Conservation (phyloP, 148 eudicot genomes). For the Fallopia convolvulus region DNA sequence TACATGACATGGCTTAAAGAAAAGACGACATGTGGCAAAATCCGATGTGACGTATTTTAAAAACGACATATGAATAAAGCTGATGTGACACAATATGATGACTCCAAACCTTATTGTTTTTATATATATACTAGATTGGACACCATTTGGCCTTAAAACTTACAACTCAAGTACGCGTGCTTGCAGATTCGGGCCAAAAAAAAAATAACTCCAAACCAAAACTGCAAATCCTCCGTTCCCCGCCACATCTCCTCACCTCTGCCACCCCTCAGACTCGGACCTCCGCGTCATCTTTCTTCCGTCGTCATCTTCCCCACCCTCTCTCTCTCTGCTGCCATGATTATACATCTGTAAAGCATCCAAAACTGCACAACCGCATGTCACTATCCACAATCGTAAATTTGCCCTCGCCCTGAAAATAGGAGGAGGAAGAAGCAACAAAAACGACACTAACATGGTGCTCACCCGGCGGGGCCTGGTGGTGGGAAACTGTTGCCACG, state of each 20-base stretch:
- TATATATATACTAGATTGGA: too few relatives aligned
- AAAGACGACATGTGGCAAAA: too few relatives aligned
- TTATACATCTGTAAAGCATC: neutral
- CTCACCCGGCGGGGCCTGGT: constrained; percentile 31
- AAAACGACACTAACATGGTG: neutral
- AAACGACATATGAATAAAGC: too few relatives aligned
- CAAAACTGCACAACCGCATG: neutral
- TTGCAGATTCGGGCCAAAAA: neutral
- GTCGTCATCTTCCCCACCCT: neutral
- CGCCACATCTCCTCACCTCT: constrained; percentile 7
- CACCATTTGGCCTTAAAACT: too few relatives aligned
- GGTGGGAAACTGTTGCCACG: constrained; percentile 87
- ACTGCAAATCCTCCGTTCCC: neutral
- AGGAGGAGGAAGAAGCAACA: neutral
- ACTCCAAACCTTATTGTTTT: too few relatives aligned
- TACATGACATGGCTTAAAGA: too few relatives aligned
- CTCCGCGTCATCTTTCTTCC: constrained; percentile 9
- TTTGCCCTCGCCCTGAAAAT: neutral
- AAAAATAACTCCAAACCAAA: neutral
- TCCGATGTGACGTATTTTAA: too few relatives aligned
- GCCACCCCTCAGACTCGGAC: neutral
- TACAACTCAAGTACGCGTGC: neutral
- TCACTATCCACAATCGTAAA: neutral
- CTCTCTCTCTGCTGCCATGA: neutral
- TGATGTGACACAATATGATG: too few relatives aligned